Evolutionary conservation across 2,329 filamentous ascomycete species (phyloP), one percentile per base, ranked within the genome.

Genomic region (Fusarium oligoseptatum): DNA sequence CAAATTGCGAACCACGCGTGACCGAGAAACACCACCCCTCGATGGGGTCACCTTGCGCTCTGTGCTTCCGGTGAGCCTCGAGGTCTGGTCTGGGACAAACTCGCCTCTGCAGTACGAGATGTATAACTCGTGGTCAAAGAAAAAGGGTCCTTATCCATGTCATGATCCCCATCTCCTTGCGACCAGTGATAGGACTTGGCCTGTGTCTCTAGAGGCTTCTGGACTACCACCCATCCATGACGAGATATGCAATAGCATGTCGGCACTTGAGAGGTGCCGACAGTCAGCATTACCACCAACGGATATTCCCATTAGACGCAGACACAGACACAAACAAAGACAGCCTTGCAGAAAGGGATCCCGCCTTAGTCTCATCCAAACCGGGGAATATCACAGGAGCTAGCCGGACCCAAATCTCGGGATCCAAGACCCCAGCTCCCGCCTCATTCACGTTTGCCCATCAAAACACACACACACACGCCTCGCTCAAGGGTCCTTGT

Each of bases 1-100:
- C 69, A 77, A 77, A 72, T 73, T 77, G 70, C 58, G 67, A 76
- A 65, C 65, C 67, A 64, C 74, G 74, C 72, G 70, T 78, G 74
- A 78, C 66, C 56, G 34, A 39, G 36, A 39, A 39, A 37, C 24
- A 67, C 24, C 45, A 37, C 61, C 55, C 55, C 41, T 65, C 61
- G 52, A 57, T 60, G 55, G 55, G 60, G 58, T 67, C 61, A 63
- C 39, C 50, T 37, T 66, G 64, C 64, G 70, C 67, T 60, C 27
- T 52, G 60, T 73, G 64, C 72, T 75, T 75, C 56, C 48, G 50
- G 62, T 45, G 20, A 58, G 36, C 34, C 45, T 63, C 27, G 60
- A n/a, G 39, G 15, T 36, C 37, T 41, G n/a, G 41, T 45, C 12
- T 36, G 60, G 41, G n/a, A 48, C 60, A 62, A 29, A 56, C 48